Evolutionary conservation across 2,329 filamentous ascomycete species (phyloP), one percentile per base, ranked within the genome.

Genomic region (Cytospora paraplurivora): DNA sequence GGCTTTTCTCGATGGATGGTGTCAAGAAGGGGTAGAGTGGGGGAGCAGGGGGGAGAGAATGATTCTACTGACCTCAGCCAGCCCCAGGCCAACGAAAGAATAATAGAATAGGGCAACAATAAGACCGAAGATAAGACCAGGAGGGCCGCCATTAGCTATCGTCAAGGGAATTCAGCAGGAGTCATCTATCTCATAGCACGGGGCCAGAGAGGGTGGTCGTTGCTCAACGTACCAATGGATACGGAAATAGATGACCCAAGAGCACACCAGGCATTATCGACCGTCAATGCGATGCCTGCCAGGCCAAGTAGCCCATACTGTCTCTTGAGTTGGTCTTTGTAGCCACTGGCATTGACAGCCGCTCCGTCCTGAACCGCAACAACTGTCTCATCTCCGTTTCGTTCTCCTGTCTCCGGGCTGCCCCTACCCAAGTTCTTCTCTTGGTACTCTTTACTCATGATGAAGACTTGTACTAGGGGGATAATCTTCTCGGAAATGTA

Each of bases 221-320:
- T 21, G 44, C 4, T 51, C 21, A 35, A 38, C 51, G 12, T 73
- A 80, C 77, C 73, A 47, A 84, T 79, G 6, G 79, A 80, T 54
- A 86, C 77, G 5, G 81, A 81, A 47, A 88, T 79, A 59, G 85
- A 86, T 13, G 86, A 86, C 60, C 85, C 86, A 64, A 88, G 75
- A 7, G 85, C 84, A 60, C 86, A 81, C 86, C 86, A 89, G 19
- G 86, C 85, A 69, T 87, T 88, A 72, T 87, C 86, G 32, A 87
- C 83, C 1, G 85, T 88, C 57, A 88, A 74, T 0, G 84, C 85
- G 53, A 85, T 78, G 32, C 84, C 85, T 58, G 85, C 84, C 50
- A 88, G 81, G 57, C 81, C 83, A 54, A 87, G 68, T 10, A 88
- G 75, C 41, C 83, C 81, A 72, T 88, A 89, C 69, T 89, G 87